Percentiles rank a stretch among this genome's conserved stretches.
Evolutionary conservation across 352 stramenopile species (phyloP).

Genomic region (Globisporangium radiosum): DNA sequence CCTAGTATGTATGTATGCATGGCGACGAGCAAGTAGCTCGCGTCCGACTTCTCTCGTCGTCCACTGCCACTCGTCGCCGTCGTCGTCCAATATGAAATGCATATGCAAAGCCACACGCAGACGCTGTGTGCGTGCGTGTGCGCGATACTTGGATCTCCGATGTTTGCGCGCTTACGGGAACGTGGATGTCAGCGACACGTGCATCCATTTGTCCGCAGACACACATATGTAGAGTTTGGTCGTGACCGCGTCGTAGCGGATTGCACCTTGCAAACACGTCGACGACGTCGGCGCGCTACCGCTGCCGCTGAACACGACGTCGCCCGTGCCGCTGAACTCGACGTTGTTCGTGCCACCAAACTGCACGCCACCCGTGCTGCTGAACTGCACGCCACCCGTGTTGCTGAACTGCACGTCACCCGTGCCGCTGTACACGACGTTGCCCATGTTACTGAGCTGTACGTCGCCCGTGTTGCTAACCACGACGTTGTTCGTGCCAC

Average conservation of each 20-base stretch:
- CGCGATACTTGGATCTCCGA: not conserved
- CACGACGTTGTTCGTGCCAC: conserved; percentile 7
- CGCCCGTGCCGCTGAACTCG: conserved; percentile 1
- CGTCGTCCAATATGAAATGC: conserved; percentile 1
- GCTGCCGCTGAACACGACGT: conserved; percentile 9
- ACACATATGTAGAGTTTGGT: conserved; percentile 31
- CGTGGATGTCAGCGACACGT: conserved; percentile 3
- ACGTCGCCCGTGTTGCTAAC: conserved; percentile 2
- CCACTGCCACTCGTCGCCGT: too few relatives aligned
- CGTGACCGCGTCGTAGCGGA: conserved; percentile 19
- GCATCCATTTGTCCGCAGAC: conserved; percentile 9
- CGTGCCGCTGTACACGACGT: conserved; percentile 15
- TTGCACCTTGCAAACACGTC: conserved; percentile 21
- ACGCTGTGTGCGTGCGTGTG: too few relatives aligned
- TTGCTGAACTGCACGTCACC: conserved; percentile 1
- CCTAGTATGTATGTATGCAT: not conserved
- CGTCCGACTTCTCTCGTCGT: too few relatives aligned
- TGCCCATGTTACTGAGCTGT: conserved; percentile 14
- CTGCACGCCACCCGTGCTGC: conserved; percentile 11
- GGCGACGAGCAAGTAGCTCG: too few relatives aligned
- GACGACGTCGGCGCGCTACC: conserved; percentile 9
- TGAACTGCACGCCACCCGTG: not conserved
- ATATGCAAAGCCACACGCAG: not conserved
- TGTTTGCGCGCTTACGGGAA: not conserved
- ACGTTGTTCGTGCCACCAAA: conserved; percentile 3